Base-by-base conservation (phyloP, 139 green algal genomes). In the Raphidocelis subcapitata region DNA sequence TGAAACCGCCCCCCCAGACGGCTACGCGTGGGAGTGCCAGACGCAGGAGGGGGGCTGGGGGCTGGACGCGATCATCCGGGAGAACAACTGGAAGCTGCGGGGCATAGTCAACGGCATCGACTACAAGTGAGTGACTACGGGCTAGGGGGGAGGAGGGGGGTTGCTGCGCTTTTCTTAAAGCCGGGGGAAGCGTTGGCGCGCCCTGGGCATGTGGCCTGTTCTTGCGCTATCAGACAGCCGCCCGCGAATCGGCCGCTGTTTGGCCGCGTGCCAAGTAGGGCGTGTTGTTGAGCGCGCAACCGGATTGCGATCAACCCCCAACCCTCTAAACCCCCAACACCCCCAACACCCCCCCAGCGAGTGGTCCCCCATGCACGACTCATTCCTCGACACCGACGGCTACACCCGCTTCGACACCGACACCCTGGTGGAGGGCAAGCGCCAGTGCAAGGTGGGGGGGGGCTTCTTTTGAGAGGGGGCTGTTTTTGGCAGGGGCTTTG, bases 21-120 rank as follows among this genome's bases (percentile, higher is more conserved):
- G 92, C 36, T 99, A 98, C 80, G 93, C 95, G 3, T 98, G 95
- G 95, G 95, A 98, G 84, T 97, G 91, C 81, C 87, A 97, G 79
- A 99, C 95, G 26, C 84, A 91, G 74, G 94, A 98, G 77, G 95
- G 95, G 23, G 95, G 95, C 29, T 98, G 93, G 93, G 95, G 95
- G 12, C 85, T 99, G 74, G 88, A 98, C 78, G 68, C 66, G 1
- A 77, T 96, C 8, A 73, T 98, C 51, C 81, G 88, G 47, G 89
- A 97, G 29, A 76, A 90, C 62, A 84, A 84, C 67, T 95, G 89
- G 90, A 98, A 99, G 88, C 85, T 99, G 51, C 54, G 68, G 8
- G 94, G 94, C 68, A 95, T 98, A 56, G 92, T 99, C 3, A 99
- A 99, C 68, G 95, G 95, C 77, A 98, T 99, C 37, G 95, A 99